Evolutionary conservation across 2,329 filamentous ascomycete species (phyloP).

Genomic region (Triangularia verruculosa): DNA sequence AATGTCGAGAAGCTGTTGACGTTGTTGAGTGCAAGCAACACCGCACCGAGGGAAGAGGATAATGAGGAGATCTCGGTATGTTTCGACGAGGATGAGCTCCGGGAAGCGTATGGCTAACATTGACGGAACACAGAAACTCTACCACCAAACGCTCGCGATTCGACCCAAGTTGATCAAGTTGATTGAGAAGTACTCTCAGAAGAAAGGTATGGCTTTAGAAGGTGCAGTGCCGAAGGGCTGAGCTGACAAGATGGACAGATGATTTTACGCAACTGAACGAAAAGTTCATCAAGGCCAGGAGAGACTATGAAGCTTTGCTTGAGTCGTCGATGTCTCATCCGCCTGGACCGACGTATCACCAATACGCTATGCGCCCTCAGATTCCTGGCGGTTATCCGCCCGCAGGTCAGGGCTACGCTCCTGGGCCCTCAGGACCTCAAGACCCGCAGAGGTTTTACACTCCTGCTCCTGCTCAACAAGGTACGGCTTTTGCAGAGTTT

Average conservation of each 20-base stretch:
- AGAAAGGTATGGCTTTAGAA: slow-evolving; percentile 67
- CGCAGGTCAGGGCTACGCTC: slow-evolving; percentile 36
- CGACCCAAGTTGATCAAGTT: slow-evolving; percentile 95
- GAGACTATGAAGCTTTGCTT: slow-evolving; percentile 93
- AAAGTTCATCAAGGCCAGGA: slow-evolving; percentile 97
- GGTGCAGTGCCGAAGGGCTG: too few species aligned
- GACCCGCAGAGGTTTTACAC: slow-evolving; percentile 69
- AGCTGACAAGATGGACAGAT: slow-evolving; percentile 55
- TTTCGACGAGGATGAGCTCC: slow-evolving; percentile 3
- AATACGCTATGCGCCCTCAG: slow-evolving; percentile 56
- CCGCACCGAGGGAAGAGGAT: slow-evolving; percentile 77
- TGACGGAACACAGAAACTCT: slow-evolving; percentile 56
- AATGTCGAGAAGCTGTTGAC: slow-evolving; percentile 73
- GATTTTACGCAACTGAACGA: slow-evolving; percentile 98
- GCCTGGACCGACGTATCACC: slow-evolving; percentile 73
- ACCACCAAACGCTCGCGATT: slow-evolving; percentile 91
- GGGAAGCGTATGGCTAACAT: neutral
- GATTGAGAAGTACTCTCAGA: slow-evolving; percentile 98
- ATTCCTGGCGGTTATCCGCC: slow-evolving; percentile 45
- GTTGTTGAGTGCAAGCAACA: slow-evolving; percentile 81
- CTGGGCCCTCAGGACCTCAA: slow-evolving; percentile 45
- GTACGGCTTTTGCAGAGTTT: slow-evolving; percentile 32
- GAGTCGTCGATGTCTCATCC: slow-evolving; percentile 96
- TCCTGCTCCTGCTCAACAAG: slow-evolving; percentile 52
- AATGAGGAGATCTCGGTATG: slow-evolving; percentile 92